Conservation (phyloP, 164 flowering plant species). For the Santalum album region DNA sequence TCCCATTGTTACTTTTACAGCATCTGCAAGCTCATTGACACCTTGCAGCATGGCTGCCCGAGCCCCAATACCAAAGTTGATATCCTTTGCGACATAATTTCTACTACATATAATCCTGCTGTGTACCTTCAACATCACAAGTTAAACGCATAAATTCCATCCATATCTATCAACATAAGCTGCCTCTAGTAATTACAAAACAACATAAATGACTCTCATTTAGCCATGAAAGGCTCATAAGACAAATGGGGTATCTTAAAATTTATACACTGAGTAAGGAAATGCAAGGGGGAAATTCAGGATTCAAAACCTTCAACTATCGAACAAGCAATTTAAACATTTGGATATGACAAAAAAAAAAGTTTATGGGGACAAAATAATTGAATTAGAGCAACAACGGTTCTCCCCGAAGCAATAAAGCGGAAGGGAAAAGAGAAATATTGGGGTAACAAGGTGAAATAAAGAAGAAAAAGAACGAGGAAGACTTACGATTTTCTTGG, state of each 20-base stretch:
- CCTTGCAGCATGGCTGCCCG: constrained; percentile 78
- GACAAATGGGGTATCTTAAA: too few species aligned
- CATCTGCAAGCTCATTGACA: constrained; percentile 80
- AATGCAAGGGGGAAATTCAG: too few species aligned
- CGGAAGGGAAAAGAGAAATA: background rate
- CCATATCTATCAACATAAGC: background rate
- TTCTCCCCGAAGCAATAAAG: background rate
- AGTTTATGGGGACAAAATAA: background rate
- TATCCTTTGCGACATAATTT: constrained; percentile 64
- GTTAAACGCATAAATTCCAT: background rate
- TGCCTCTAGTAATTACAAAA: background rate
- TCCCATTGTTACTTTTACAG: constrained; percentile 88
- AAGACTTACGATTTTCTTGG: constrained; percentile 36
- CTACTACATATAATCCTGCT: constrained; percentile 34
- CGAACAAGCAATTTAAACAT: too few species aligned
- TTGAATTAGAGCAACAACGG: too few species aligned
- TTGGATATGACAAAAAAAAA: background rate
- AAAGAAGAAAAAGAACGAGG: background rate
- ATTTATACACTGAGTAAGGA: too few species aligned
- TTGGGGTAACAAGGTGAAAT: too few species aligned
- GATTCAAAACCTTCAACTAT: too few species aligned
- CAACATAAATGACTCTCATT: background rate
- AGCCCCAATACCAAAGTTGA: constrained; percentile 62
- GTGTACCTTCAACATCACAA: constrained; percentile 24
- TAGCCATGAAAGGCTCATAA: too few species aligned